Conservation (phyloP, 495 filamentous ascomycete species). For the Trypethelium eluteriae region DNA sequence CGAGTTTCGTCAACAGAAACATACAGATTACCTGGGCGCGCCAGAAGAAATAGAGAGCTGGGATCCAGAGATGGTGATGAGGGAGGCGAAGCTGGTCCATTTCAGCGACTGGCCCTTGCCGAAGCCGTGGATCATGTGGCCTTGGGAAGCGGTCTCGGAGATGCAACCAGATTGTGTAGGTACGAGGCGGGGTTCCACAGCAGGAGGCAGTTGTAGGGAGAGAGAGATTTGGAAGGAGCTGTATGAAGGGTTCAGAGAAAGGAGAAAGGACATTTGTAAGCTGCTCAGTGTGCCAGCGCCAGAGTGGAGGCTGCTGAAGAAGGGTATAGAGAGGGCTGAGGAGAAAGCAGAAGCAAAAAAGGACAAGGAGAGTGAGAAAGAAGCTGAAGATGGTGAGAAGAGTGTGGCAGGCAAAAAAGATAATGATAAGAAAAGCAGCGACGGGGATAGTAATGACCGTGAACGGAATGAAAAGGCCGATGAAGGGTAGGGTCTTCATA, state of each 20-base stretch:
- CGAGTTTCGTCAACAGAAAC: constrained; percentile 58
- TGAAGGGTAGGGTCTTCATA: background rate
- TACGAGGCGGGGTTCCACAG: constrained; percentile 31
- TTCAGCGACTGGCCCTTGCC: constrained; percentile 77
- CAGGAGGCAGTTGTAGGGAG: constrained; percentile 48
- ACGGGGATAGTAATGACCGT: background rate
- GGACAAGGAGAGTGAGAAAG: background rate
- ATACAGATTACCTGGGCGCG: constrained; percentile 53
- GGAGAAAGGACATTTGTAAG: constrained; percentile 46
- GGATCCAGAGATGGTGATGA: constrained; percentile 55
- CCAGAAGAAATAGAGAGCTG: constrained; percentile 38
- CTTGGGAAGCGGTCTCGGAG: constrained; percentile 45
- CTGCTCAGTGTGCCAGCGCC: constrained; percentile 34
- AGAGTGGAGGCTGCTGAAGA: constrained; percentile 24
- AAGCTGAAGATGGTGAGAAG: background rate
- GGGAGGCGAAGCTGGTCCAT: constrained; percentile 68
- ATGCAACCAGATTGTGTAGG: constrained; percentile 55
- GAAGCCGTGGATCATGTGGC: constrained; percentile 68
- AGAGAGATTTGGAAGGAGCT: constrained; percentile 63
- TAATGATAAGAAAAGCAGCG: background rate
- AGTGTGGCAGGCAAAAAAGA: background rate
- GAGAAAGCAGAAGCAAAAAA: background rate
- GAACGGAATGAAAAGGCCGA: background rate
- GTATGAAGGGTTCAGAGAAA: constrained; percentile 58
- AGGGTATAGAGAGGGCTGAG: constrained; percentile 1